Base-by-base conservation (phyloP, 306 rosid genomes). In the Mimosa bimucronata region DNA sequence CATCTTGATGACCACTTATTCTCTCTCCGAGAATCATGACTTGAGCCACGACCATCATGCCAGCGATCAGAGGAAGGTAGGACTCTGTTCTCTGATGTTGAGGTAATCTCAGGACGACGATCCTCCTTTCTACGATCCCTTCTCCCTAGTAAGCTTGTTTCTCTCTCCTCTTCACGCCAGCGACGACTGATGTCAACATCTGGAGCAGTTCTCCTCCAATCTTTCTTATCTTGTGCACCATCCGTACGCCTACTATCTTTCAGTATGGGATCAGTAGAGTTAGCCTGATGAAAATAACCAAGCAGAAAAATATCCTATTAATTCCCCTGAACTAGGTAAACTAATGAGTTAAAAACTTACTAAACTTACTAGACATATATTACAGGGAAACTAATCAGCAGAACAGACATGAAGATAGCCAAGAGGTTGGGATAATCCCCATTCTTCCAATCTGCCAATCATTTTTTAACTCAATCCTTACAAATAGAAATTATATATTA, bases 161-260 rank as follows among this genome's bases (percentile, higher is more conserved):
- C 95, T 79, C 95, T 88, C 89, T 91, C 95, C 89, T 91, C 95
- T 76, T 91, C 95, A 79, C 95, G 92, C 95, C 95, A 91, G 82
- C 90, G 91, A 50, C 89, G 89, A 38, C 66, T 89, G 50, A 74
- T 77, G 58, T 89, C 91, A 79, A 80, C 80, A 77, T 89, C 95
- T 29, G 95, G 88, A 46, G 75, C 78, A 84, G 83, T 74, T 80
- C 73, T 88, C 71, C 91, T 85, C 92, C 92, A 81, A 71, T 91
- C 92, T 83, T 89, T 91, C 85, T 89, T 89, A 79, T 91, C 95
- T 81, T 83, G 85, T 41, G 92, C 79, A 15, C 90, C 95, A 80
- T 91, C 95, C 71, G 85, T 77, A 71, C 88, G 91, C 89, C 92
- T 82, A 75, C 78, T 77, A 69, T 91, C 95, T 80, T 85, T 91